Evolutionary conservation across 805 yeast species (phyloP), one percentile per base, ranked within the genome.

Genomic region (Saccharomyces paradoxus): DNA sequence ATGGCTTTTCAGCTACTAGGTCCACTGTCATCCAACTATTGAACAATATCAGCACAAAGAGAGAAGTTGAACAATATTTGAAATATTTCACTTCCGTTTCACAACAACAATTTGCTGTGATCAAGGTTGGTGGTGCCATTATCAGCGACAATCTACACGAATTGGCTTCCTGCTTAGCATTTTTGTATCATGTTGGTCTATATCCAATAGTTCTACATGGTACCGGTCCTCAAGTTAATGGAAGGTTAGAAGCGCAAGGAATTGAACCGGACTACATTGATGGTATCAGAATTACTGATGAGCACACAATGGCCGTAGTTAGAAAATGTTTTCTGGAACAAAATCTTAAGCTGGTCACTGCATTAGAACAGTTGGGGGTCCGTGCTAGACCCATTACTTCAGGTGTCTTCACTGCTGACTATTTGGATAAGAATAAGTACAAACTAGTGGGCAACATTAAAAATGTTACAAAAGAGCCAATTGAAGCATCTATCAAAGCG

Each of bases 41-140:
- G 69, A 94, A 92, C 77, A 94, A 91, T 72, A 94, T 94, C 61
- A 97, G 98, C 27, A 90, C 97, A 50, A 95, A 94, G 70, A 81
- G 98, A 60, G 99, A 94, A 74, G 99, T 94, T 48, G 99, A 94
- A 71, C 99, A 94, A 72, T 94, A 94, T 72, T 80, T 94, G 66
- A 91, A 90, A 71, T 92, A 92, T 72, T 94, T 94, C 78, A 91
- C 98, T 1, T 89, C 97, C 31, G 98, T 94, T 17, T 85, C 90
- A 5, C 91, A 90, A 62, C 98, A 94, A 70, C 97, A 94, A 67
- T 94, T 94, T 66, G 99, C 99, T 2, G 97, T 94, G 48, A 94
- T 94, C 73, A 94, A 94, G 71, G 99, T 94, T 48, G 99, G 99
- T 46, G 99, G 99, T 60, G 99, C 99, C 41, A 92, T 94, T 65